Evolutionary conservation across 2,329 filamentous ascomycete genomes (phyloP).

Genomic region (Calonectria naviculata): DNA sequence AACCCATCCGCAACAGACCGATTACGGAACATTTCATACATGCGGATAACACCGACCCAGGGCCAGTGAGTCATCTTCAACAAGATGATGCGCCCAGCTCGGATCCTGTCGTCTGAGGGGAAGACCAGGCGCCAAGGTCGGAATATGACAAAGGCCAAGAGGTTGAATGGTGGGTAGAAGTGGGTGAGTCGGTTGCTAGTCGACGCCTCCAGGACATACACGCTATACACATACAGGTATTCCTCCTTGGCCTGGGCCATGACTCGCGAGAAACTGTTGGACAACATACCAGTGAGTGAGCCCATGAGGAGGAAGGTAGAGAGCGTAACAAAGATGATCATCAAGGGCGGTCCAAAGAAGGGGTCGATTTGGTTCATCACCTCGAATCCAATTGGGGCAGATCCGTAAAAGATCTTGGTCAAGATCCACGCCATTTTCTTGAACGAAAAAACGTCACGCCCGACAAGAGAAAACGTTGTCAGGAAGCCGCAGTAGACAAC

Average conservation of each 20-base stretch:
- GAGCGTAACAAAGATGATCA: slow-evolving; percentile 80
- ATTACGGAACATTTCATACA: slow-evolving; percentile 69
- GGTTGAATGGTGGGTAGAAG: slow-evolving; percentile 79
- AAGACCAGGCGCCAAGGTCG: slow-evolving; percentile 78
- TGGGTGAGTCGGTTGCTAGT: slow-evolving; percentile 76
- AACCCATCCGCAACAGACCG: slow-evolving; percentile 55
- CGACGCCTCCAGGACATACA: slow-evolving; percentile 73
- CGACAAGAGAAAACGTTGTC: slow-evolving; percentile 85
- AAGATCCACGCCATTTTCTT: slow-evolving; percentile 79
- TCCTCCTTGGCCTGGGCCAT: slow-evolving; percentile 76
- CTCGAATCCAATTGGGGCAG: slow-evolving; percentile 79
- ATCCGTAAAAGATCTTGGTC: slow-evolving; percentile 85
- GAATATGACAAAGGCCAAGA: slow-evolving; percentile 77
- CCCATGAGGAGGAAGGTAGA: slow-evolving; percentile 85
- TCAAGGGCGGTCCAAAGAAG: slow-evolving; percentile 69
- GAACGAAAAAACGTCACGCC: slow-evolving; percentile 74
- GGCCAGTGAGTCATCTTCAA: slow-evolving; percentile 74
- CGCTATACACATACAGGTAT: slow-evolving; percentile 80
- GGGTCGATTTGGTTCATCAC: slow-evolving; percentile 71
- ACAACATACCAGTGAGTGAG: slow-evolving; percentile 81
- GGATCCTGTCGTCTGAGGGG: slow-evolving; percentile 71
- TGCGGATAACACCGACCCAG: slow-evolving; percentile 74
- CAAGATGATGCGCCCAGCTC: slow-evolving; percentile 69
- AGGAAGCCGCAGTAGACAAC: slow-evolving; percentile 90
- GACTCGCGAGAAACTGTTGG: slow-evolving; percentile 77